These are phyloP conservation scores for Clitopilus hobsonii DNA, from an alignment of 768 basidiomycete genomes.

Conservation along the genomic window DNA sequence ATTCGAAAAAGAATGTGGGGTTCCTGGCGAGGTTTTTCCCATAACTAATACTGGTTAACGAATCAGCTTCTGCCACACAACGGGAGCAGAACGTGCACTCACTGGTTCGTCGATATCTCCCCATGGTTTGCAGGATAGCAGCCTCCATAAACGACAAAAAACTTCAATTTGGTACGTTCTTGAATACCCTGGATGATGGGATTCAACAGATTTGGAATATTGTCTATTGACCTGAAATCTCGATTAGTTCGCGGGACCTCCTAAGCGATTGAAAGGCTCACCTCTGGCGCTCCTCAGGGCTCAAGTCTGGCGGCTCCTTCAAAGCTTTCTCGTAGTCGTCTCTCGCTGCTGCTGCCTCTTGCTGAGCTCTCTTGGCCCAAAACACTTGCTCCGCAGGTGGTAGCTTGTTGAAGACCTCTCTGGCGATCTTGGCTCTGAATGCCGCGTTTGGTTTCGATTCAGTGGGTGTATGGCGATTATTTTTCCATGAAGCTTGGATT, in stretches of 20 bases:
- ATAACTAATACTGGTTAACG: background rate
- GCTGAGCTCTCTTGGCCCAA: background rate
- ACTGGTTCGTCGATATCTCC: background rate
- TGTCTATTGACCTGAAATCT: background rate
- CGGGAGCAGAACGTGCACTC: background rate
- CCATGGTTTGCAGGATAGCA: background rate
- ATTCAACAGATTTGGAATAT: background rate
- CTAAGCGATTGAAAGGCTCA: background rate
- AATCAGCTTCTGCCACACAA: background rate
- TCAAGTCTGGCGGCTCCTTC: background rate
- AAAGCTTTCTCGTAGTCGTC: background rate
- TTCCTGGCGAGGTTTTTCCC: background rate
- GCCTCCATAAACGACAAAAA: background rate
- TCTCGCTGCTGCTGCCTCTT: background rate
- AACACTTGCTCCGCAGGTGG: background rate
- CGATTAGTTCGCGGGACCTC: background rate
- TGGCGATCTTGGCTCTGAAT: background rate
- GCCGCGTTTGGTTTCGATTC: background rate
- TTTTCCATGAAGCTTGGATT: background rate
- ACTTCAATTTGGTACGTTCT: background rate
- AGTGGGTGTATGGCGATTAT: background rate
- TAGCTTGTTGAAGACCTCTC: background rate
- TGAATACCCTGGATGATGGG: background rate
- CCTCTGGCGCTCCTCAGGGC: background rate
- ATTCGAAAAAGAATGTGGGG: background rate